Evolutionary conservation across 2,329 filamentous ascomycete species (phyloP).

Genomic region (Diaporthe amygdali): DNA sequence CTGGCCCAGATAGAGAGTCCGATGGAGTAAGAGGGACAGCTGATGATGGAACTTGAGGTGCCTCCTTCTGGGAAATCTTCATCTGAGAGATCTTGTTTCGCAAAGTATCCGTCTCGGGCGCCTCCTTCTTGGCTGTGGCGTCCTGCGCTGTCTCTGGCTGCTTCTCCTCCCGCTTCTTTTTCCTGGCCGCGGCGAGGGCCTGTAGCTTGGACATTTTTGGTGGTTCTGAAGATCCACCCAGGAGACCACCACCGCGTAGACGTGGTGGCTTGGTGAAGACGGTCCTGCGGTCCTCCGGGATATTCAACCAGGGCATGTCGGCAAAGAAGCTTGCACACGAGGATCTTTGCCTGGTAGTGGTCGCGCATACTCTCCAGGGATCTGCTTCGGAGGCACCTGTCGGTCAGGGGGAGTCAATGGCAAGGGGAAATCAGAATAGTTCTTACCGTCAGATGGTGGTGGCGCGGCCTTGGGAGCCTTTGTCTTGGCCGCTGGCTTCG

Average conservation of each 20-base stretch:
- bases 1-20: background rate
- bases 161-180: conserved; percentile 78
- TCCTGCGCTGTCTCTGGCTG: conserved; percentile 30
- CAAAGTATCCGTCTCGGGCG: background rate
- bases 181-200: conserved; percentile 83
- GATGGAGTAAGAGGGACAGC: background rate
- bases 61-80: background rate
- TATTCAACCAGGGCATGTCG: conserved; percentile 84
- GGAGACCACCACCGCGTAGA: conserved; percentile 66
- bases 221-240: conserved; percentile 74
- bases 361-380: conserved; percentile 23
- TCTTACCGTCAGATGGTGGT: conserved; percentile 37
- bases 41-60: background rate
- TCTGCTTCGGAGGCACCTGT: conserved; percentile 27
- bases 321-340: conserved; percentile 69
- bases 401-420: conserved; percentile 23
- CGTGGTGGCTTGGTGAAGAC: conserved; percentile 63
- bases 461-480: conserved; percentile 44
- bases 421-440: conserved; percentile 2
- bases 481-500: conserved; percentile 44
- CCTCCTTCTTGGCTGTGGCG: background rate
- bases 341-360: conserved; percentile 29
- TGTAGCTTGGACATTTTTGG: conserved; percentile 89
- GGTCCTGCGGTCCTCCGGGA: conserved; percentile 70
- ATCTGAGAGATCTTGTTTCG: background rate